Evolutionary conservation across 805 yeast genomes (phyloP), one percentile per base, ranked within the genome.

Genomic region (Cyberlindnera subsufficiens): DNA sequence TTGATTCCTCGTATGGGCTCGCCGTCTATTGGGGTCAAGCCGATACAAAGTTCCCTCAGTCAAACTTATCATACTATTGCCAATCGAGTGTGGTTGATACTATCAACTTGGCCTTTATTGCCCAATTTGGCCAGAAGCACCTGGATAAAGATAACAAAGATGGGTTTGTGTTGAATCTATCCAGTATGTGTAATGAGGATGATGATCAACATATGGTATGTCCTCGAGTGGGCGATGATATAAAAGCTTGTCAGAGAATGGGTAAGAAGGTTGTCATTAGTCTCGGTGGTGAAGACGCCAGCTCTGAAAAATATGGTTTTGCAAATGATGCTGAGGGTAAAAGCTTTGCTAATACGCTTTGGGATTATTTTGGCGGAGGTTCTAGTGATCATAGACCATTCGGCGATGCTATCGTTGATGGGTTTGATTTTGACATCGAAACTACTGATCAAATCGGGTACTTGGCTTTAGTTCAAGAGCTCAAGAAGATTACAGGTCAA

Each of bases 401-500:
- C 60, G 95, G 85, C 37, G 75, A 71, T 53, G 71, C 95, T 1
- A 63, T 82, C 19, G 71, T 91, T 37, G 97, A 91, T 64, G 98
- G 98, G 15, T 90, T 89, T 60, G 98, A 91, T 63, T 80, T 90
- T 49, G 98, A 91, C 63, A 79, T 86, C 54, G 98, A 91, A 63
- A 74, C 77, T 58, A 70, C 70, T 46, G 62, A 70, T 44, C 70
- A 73, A 39, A 66, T 69, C 1, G 96, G 96, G n/a, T 84, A 82
- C 56, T 75, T 78, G 31, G 75, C 82, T 14, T 61, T 83, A 41
- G 85, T 78, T 13, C 68, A 63, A 34, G 68, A 72, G 52, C 55
- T 80, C 47, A 67, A 77, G 51, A 43, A 46, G 4, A 52, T 59
- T 5, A 64, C 66, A 43, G 75, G 66, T 7, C 32, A 37, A 50